Evolutionary conservation across 345 rosid species (phyloP), one percentile per base, ranked within the genome.

Genomic region (Eucalyptus grandis): DNA sequence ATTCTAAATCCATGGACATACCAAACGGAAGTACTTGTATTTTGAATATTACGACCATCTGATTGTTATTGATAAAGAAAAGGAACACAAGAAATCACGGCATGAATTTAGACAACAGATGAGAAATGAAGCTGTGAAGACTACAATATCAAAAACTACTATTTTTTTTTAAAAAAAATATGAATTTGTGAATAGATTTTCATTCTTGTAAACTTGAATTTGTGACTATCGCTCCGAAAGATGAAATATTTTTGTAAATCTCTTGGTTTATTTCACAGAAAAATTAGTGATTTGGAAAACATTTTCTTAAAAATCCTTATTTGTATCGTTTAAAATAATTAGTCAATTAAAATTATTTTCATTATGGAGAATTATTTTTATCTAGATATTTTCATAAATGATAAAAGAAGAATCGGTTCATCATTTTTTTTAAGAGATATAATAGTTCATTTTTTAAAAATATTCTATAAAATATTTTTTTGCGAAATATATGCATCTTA

Each of bases 211-310:
- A 56, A 56, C 13, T 56, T 3, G 0, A 56, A 56, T 56, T 56
- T 24, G 62, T 24, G 13, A 24, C 1, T 2, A 56, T 2, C 0
- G 6, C 30, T 56, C 0, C 10, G 6, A 56, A 56, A 56, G 30
- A 22, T 56, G 6, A 24, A 56, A 22, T 56, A 56, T 56, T 9
- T 56, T 22, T 56, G 62, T 56, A 56, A 56, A 56, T 56, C 62
- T 56, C 30, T 56, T 0, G 3, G 12, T 56, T 56, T 24, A 24
- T 56, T 56, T 24, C 13, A 24, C 0, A 0, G 0, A 56, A 10
- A 24, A 56, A 56, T 56, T 0, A 0, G 30, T 24, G 0, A 56
- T 56, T 24, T 56, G 0, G 0, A 56, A 56, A 56, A 24, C 0
- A 24, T 56, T 22, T 56, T 56, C 12, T 24, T 9, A 56, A 56